Conservation (phyloP, 352 stramenopile species). For the Pythium aquatile region DNA sequence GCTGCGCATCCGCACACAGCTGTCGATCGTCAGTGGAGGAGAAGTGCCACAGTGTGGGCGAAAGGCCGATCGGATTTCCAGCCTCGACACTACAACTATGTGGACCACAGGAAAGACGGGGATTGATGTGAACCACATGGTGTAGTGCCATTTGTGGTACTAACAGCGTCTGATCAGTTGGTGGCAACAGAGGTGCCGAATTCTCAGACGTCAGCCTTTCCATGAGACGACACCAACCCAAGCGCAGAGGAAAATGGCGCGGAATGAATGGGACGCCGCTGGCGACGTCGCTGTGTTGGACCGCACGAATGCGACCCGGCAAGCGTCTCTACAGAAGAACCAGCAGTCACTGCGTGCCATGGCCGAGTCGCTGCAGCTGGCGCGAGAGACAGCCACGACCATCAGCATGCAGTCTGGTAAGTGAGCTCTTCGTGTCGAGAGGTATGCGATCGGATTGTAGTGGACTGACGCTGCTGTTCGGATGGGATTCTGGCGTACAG, state of each 20-base stretch:
- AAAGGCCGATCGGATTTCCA: background rate
- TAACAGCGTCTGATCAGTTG: background rate
- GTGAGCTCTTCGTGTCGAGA: background rate
- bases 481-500: slow-evolving; percentile 15
- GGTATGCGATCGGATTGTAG: background rate
- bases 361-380: slow-evolving; percentile 53
- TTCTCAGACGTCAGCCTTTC: slow-evolving; percentile 18
- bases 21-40: background rate
- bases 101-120: background rate
- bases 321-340: slow-evolving; percentile 33
- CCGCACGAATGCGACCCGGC: background rate
- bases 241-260: slow-evolving; percentile 7
- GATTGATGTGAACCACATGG: background rate
- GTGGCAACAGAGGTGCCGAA: background rate
- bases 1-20: background rate
- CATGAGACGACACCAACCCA: background rate
- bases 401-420: slow-evolving; percentile 62
- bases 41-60: background rate
- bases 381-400: slow-evolving; percentile 50
- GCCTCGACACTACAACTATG: background rate
- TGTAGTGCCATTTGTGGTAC: background rate
- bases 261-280: slow-evolving; percentile 21
- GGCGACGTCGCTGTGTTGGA: background rate
- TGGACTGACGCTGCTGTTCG: too few relatives aligned
- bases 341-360: slow-evolving; percentile 48